phyloP scores from a whole-genome alignment of 2,329 filamentous ascomycete species.

The Verticillium isaacii region DNA sequence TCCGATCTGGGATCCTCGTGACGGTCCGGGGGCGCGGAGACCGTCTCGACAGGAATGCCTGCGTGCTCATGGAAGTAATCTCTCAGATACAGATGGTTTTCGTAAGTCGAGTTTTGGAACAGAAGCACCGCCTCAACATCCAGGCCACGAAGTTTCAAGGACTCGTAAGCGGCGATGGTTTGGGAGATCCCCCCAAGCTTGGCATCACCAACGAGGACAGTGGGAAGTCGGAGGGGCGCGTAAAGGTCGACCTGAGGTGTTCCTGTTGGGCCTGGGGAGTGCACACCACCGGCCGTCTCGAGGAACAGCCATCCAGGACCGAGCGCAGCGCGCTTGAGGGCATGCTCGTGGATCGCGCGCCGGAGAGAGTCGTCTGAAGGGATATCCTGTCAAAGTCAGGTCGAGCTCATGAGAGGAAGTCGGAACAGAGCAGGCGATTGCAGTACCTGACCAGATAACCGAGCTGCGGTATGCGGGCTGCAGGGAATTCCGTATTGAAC shows the following conservation, averaged over 20 bases:
- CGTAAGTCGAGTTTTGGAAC: constrained; percentile 61
- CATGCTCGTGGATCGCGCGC: constrained; percentile 38
- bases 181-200: constrained; percentile 75
- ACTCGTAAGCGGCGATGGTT: constrained; percentile 77
- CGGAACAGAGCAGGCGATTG: background rate
- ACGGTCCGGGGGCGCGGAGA: constrained; percentile 56
- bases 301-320: constrained; percentile 60
- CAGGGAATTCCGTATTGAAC: constrained; percentile 70
- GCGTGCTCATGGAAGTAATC: constrained; percentile 61
- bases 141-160: constrained; percentile 71
- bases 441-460: constrained; percentile 34
- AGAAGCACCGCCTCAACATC: constrained; percentile 67
- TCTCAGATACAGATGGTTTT: constrained; percentile 63
- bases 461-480: constrained; percentile 73
- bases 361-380: constrained; percentile 48
- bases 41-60: constrained; percentile 49
- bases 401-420: background rate
- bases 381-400: constrained; percentile 30
- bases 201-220: constrained; percentile 70
- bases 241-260: constrained; percentile 76
- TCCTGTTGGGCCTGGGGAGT: constrained; percentile 73
- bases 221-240: constrained; percentile 65
- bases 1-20: constrained; percentile 39
- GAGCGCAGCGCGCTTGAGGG: constrained; percentile 33
- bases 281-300: constrained; percentile 78